phyloP scores from a whole-genome alignment of 306 rosid genomes.

The Boehmeria nivea region DNA sequence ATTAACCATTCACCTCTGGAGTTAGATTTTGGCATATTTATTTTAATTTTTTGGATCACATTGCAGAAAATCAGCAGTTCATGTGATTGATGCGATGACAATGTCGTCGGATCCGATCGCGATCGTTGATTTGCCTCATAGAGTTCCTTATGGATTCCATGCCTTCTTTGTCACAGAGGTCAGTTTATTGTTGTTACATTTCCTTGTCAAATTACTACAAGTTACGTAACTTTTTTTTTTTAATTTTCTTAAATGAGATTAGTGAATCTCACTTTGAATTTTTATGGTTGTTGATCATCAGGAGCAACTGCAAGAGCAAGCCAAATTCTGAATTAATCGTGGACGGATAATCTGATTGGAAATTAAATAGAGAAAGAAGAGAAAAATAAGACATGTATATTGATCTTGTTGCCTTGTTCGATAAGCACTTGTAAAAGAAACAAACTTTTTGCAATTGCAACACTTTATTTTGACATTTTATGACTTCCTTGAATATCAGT shows the following conservation, averaged over 20 bases:
- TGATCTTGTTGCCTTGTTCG: too few relatives aligned
- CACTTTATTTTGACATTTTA: too few relatives aligned
- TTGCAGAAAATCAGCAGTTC: conserved; percentile 66
- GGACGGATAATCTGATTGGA: too few relatives aligned
- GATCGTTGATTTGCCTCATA: conserved; percentile 71
- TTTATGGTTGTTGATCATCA: conserved; percentile 3
- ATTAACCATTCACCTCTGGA: too few relatives aligned
- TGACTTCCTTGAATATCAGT: too few relatives aligned
- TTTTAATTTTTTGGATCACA: not conserved
- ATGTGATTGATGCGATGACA: conserved; percentile 79
- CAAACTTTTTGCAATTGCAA: too few relatives aligned
- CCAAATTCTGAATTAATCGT: conserved; percentile 1
- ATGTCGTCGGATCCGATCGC: conserved; percentile 89
- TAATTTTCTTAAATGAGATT: too few relatives aligned
- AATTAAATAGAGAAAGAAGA: too few relatives aligned
- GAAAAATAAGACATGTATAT: too few relatives aligned
- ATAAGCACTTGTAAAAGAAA: too few relatives aligned
- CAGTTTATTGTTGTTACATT: conserved; percentile 2
- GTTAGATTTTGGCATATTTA: not conserved
- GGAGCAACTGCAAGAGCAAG: conserved; percentile 10
- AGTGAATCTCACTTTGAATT: not conserved
- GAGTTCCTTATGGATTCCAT: conserved; percentile 95
- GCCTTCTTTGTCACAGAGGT: conserved; percentile 93
- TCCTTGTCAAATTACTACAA: not conserved
- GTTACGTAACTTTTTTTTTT: not conserved